Base-by-base conservation (phyloP, 352 stramenopile genomes). In the Plasmopara muralis region DNA sequence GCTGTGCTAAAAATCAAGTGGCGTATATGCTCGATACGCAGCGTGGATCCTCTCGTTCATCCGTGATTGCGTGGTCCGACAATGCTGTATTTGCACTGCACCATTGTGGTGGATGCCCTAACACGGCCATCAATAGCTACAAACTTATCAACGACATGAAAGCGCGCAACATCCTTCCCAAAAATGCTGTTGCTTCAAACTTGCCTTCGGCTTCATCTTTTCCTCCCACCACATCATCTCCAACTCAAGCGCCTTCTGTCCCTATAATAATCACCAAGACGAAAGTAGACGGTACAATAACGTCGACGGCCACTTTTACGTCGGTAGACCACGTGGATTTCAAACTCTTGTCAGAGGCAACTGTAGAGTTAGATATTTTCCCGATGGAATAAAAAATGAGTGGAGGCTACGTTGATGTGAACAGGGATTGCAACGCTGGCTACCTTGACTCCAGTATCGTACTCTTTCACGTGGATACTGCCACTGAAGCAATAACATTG, bases 51-150 rank as follows among this genome's bases (percentile, higher is more conserved):
- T 93, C 82, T 0, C 77, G 79, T 9, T 93, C 82, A 8, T 79
- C 77, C 0, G 68, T 90, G 9, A 60, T 93, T 41, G 60, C 64
- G 10, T 77, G 53, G 60, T 51, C 29, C 0, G 83, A 93, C 53
- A 88, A 90, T 29, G 29, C 57, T 0, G 83, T 93, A n/a, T 62
- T 89, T 2, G 83, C 62, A 1, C 59, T 93, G 5, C 82, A 90
- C 51, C 81, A 90, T 50, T 93, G 82, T 43, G 82, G 82, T 12
- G 82, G 79, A 0, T 93, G 82, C 28, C 76, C 74, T n/a, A 93
- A 93, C 62, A 85, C 74, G 2, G 77, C 74, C 9, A 78, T 90
- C 47, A 87, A 87, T 56, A 75, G 57, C 39, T 58, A 85, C 47
- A 77, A 77, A 41, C 73, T 92, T 45, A 44, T 87, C 9, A 59